Evolutionary conservation across 345 rosid species (phyloP).

Genomic region (Arabis hirsuta): DNA sequence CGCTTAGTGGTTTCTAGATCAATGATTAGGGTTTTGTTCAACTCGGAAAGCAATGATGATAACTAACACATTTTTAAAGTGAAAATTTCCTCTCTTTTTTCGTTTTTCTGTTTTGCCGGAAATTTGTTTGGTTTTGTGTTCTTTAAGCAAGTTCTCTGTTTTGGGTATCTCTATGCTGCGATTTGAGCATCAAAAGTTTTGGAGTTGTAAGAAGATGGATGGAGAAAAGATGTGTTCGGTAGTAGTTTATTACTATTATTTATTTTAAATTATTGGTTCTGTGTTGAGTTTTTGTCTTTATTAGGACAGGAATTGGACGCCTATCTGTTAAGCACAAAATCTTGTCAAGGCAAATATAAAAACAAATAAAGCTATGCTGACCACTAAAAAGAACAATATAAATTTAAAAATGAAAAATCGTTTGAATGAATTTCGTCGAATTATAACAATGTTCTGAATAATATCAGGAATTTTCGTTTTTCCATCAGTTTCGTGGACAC

Average conservation of each 20-base stretch:
- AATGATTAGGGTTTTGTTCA: slow-evolving; percentile 5
- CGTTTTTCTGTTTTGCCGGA: background rate
- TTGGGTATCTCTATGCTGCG: background rate
- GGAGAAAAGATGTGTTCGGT: background rate
- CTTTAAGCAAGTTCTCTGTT: background rate
- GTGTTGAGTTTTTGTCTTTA: slow-evolving; percentile 25
- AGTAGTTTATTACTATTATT: background rate
- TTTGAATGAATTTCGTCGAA: slow-evolving; percentile 20
- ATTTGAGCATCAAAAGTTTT: slow-evolving; percentile 27
- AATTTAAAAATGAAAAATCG: background rate
- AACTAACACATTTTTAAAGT: slow-evolving; percentile 9
- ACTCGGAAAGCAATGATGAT: slow-evolving; percentile 10
- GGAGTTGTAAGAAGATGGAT: background rate
- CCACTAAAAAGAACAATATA: background rate
- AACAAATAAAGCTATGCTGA: background rate
- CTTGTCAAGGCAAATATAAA: slow-evolving; percentile 32
- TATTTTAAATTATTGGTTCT: slow-evolving; percentile 12
- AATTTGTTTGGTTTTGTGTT: slow-evolving; percentile 7
- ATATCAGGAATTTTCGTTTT: background rate
- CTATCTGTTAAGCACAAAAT: slow-evolving; percentile 30
- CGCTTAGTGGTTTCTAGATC: slow-evolving; percentile 38
- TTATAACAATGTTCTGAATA: background rate
- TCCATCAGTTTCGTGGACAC: background rate
- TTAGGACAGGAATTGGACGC: slow-evolving; percentile 27
- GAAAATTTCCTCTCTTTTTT: background rate